Percentiles rank a stretch among this genome's conserved stretches.
Conservation (phyloP, 2,329 filamentous ascomycete genomes). For the Byssothecium circinans region DNA sequence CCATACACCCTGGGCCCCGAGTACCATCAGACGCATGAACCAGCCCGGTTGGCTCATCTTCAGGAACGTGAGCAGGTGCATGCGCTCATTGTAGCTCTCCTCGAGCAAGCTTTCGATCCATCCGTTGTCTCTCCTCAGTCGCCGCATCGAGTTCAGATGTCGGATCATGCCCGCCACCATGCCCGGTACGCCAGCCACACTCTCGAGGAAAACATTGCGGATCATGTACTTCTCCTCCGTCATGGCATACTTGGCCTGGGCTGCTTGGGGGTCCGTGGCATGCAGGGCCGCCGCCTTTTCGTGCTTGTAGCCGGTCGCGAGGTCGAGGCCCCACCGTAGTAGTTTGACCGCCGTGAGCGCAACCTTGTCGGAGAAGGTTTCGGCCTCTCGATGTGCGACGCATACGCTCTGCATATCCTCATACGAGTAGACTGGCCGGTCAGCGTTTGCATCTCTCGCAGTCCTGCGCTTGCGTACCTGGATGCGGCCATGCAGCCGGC, state of each 20-base stretch:
- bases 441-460: not conserved
- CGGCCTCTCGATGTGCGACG: constrained; percentile 75
- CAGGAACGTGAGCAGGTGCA: constrained; percentile 91
- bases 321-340: constrained; percentile 78
- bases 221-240: constrained; percentile 88
- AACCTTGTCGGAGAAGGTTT: constrained; percentile 73
- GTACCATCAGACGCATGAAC: constrained; percentile 91
- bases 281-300: constrained; percentile 53
- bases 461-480: constrained; percentile 32
- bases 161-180: constrained; percentile 96
- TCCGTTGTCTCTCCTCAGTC: constrained; percentile 90
- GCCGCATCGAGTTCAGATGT: constrained; percentile 79
- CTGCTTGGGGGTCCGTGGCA: constrained; percentile 51
- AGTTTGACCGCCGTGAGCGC: constrained; percentile 77
- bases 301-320: constrained; percentile 78
- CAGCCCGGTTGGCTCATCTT: constrained; percentile 83
- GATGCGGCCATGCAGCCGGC: constrained; percentile 53
- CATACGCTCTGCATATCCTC: constrained; percentile 75
- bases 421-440: constrained; percentile 64
- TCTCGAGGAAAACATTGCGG: constrained; percentile 90
- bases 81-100: constrained; percentile 89
- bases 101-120: constrained; percentile 92
- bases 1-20: constrained; percentile 92
- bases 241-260: constrained; percentile 65
- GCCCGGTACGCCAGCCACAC: constrained; percentile 89